Evolutionary conservation across 495 filamentous ascomycete genomes (phyloP).

Genomic region (Cryomyces antarcticus): DNA sequence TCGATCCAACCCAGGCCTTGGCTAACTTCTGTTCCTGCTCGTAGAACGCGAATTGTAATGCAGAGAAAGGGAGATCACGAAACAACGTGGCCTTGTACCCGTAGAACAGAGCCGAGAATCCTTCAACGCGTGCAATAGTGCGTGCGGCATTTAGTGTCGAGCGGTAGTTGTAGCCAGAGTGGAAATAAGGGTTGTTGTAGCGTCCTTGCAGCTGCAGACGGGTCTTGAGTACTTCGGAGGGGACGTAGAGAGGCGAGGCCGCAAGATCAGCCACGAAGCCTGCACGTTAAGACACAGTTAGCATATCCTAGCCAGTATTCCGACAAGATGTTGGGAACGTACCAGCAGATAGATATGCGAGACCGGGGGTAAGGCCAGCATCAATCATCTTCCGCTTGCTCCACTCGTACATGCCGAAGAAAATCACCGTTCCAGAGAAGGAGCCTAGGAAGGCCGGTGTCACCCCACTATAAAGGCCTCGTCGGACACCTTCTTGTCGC

Average conservation of each 20-base stretch:
- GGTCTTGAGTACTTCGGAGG: slow-evolving; percentile 91
- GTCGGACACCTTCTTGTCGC: slow-evolving; percentile 69
- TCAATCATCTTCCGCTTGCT: slow-evolving; percentile 83
- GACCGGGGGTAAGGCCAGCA: slow-evolving; percentile 47
- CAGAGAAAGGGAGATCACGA: slow-evolving; percentile 87
- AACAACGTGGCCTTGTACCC: slow-evolving; percentile 89
- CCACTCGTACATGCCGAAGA: slow-evolving; percentile 92
- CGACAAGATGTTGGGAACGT: slow-evolving; percentile 8
- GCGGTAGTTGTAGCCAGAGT: slow-evolving; percentile 86
- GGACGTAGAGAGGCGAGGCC: slow-evolving; percentile 82
- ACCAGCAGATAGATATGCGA: slow-evolving; percentile 75
- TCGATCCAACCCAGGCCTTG: slow-evolving; percentile 45
- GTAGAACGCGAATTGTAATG: slow-evolving; percentile 93
- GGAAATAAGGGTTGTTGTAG: slow-evolving; percentile 81
- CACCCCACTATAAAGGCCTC: slow-evolving; percentile 86
- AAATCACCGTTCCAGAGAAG: slow-evolving; percentile 82
- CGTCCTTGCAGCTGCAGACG: slow-evolving; percentile 85
- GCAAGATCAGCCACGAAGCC: slow-evolving; percentile 83
- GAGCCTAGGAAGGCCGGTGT: slow-evolving; percentile 77
- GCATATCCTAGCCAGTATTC: too few species aligned
- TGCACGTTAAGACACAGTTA: slow-evolving; percentile 10
- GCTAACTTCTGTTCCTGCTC: slow-evolving; percentile 78
- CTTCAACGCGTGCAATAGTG: slow-evolving; percentile 68
- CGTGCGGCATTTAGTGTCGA: slow-evolving; percentile 56
- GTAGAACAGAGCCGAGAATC: slow-evolving; percentile 67